phyloP scores from a whole-genome alignment of 257 asterid species.

The Penstemon barbatus region DNA sequence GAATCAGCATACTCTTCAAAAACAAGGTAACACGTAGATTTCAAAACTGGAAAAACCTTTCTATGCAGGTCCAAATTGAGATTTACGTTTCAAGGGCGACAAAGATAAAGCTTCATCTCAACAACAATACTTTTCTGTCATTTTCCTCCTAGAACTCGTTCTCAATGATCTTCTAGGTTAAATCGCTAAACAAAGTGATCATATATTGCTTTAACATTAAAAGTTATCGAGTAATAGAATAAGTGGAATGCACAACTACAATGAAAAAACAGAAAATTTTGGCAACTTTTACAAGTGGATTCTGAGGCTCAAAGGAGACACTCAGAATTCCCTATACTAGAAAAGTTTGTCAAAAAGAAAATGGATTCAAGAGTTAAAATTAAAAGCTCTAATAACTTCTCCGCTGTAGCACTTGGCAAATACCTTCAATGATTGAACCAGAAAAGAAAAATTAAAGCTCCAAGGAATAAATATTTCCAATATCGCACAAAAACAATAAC shows the following conservation, averaged over 20 bases:
- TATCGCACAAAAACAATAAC: too few species aligned
- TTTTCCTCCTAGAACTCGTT: background rate
- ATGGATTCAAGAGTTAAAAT: too few species aligned
- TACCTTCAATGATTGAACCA: too few species aligned
- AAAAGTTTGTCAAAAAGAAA: too few species aligned
- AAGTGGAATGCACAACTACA: background rate
- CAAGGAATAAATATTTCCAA: too few species aligned
- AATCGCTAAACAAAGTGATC: background rate
- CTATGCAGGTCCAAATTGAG: too few species aligned
- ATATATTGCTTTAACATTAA: background rate
- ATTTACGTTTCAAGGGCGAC: too few species aligned
- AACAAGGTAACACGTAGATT: conserved; percentile 1
- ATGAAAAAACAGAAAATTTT: background rate
- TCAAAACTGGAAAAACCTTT: background rate
- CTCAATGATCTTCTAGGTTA: background rate
- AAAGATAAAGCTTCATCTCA: background rate
- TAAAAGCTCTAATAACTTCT: too few species aligned
- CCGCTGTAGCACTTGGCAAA: too few species aligned
- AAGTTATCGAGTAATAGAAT: background rate
- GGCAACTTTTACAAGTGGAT: background rate
- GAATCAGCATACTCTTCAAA: background rate
- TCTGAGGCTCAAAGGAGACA: too few species aligned
- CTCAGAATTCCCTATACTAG: too few species aligned
- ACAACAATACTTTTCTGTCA: background rate
- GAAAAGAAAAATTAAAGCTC: too few species aligned